Base-by-base conservation (phyloP, 2,329 filamentous ascomycete species). In the Cercospora zeina region DNA sequence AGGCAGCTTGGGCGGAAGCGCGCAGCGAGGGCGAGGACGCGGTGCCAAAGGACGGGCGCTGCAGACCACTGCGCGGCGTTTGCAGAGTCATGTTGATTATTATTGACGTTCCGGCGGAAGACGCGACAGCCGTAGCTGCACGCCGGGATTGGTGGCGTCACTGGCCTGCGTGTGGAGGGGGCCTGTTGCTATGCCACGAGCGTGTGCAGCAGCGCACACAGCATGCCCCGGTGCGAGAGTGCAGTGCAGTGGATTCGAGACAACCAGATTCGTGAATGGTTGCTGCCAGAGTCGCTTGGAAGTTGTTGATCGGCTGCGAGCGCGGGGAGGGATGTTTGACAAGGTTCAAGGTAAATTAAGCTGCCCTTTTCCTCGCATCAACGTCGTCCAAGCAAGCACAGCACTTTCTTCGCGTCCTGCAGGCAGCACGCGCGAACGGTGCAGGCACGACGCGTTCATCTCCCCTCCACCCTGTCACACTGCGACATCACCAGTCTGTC, bases 1-100 rank as follows among this genome's bases (percentile, higher is more conserved):
- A 82, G 68, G 88, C 79, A 62, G 81, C 79, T 50, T 75, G 77
- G 67, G 74, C 77, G 60, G 65, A 65, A 50, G 77, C 71, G 53
- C 72, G 73, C 27, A 81, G 71, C 62, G 77, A 79, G 27, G 78
- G 78, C 34, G 77, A 77, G 10, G 77, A 78, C 10, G 76, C 74
- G 27, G 75, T 77, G 39, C 71, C 71, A 60, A 78, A 75, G 19
- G 75, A 76, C 13, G 78, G 78, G 51, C 78, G 75, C 56, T 72
- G 70, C 42, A 74, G 64, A 21, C 68, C 68, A 70, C 71, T 73
- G 49, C 77, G 73, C 19, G 78, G 78, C 58, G 78, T 80, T 63
- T 78, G 76, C 13, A 76, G 68, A n/a, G 77, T 71, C 77, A 78
- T 78, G 51, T 63, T 49, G 24, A 27, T 58, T 16, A 39, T 58